Evolutionary conservation across 495 filamentous ascomycete species (phyloP), one percentile per base, ranked within the genome.

Genomic region (Hyaloscypha finlandica): DNA sequence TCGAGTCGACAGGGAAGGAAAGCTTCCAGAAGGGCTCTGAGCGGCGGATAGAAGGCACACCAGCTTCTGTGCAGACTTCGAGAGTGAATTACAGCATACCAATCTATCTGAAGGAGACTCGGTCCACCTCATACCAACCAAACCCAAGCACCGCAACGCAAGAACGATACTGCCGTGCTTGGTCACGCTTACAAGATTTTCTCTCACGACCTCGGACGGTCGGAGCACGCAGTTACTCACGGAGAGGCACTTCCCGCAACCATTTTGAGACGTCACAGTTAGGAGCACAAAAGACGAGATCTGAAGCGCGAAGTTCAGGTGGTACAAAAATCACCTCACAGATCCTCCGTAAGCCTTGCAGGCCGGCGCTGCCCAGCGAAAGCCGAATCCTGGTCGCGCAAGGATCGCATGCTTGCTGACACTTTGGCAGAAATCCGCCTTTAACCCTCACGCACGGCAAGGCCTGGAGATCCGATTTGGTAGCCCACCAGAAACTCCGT

Each of bases 111-210:
- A 63, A 25, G 20, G 14, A 29, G 29, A 42, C 51, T 55, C 33
- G 62, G 59, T 48, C 2, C 19, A 55, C 30, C 11, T 63, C 52
- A 63, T 51, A 64, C 53, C 16, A 32, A 64, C 25, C 19, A 39
- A 68, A 35, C 54, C 20, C 45, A 31, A 55, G 39, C 51, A 51
- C 5, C 20, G 59, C 31, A 42, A 30, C 51, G 19, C 45, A 5
- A 62, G 35, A 37, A 53, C 19, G 61, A 55, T 4, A 20, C 16
- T 20, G 8, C n/a, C 25, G 8, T 64, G 29, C 25, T 64, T 64
- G 61, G 61, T 64, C 55, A 53, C 66, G 61, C 30, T 52, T 45
- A 64, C 66, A 59, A 37, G 12, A 61, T 19, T 37, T 37, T 64
- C 30, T 33, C 56, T 8, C 29, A 53, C 57, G 42, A 64, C 32